Evolutionary conservation across 306 rosid species (phyloP).

Genomic region (Vachellia pachyceras): DNA sequence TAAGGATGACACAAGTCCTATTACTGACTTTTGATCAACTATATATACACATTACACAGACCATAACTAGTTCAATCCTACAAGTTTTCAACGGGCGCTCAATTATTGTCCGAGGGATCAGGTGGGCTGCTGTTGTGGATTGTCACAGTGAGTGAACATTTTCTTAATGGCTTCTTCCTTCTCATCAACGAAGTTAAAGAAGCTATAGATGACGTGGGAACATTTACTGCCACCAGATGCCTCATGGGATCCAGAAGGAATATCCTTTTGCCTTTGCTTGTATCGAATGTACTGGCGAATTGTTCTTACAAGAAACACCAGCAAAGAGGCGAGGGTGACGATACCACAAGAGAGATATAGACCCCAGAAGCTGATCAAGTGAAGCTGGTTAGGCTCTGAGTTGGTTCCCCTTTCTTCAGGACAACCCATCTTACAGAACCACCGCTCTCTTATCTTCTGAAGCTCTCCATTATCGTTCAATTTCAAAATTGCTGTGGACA

Average conservation of each 20-base stretch:
- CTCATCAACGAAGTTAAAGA: constrained; percentile 75
- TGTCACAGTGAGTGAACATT: constrained; percentile 57
- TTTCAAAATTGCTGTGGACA: constrained; percentile 87
- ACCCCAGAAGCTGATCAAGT: constrained; percentile 89
- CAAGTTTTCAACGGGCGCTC: too few species aligned
- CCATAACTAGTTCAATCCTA: background rate
- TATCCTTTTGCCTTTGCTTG: constrained; percentile 54
- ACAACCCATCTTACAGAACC: constrained; percentile 91
- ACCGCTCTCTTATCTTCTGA: constrained; percentile 63
- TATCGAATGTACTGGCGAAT: constrained; percentile 62
- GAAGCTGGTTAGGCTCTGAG: constrained; percentile 65
- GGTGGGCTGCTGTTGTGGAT: constrained; percentile 50
- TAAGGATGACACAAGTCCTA: background rate
- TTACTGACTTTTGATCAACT: background rate
- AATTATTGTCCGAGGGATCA: background rate
- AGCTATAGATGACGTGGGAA: constrained; percentile 61
- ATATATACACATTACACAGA: constrained; percentile 21
- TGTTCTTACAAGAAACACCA: constrained; percentile 60
- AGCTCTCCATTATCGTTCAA: constrained; percentile 83
- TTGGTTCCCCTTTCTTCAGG: constrained; percentile 56
- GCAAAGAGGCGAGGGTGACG: constrained; percentile 51
- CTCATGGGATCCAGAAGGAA: constrained; percentile 39
- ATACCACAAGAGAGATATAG: constrained; percentile 69
- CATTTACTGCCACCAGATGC: constrained; percentile 46
- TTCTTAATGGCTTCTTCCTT: constrained; percentile 92